Conservation (phyloP, 129 eudicot genomes). For the Helichrysum umbraculigerum region DNA sequence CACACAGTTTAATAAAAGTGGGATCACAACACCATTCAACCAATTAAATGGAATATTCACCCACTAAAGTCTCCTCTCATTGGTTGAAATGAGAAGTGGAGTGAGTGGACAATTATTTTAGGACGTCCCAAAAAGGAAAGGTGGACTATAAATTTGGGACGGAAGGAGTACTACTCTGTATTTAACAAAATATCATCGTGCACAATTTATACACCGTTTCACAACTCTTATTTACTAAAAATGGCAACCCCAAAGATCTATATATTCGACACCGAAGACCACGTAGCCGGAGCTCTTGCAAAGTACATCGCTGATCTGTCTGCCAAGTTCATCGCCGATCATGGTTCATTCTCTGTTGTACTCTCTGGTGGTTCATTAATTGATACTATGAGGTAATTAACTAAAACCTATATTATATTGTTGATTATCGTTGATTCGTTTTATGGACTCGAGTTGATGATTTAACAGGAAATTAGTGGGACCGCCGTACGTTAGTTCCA, state of each 20-base stretch:
- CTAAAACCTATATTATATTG: constrained; percentile 20
- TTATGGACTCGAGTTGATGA: background rate
- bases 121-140: too few species aligned
- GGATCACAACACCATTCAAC: too few species aligned
- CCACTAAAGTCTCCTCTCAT: too few species aligned
- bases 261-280: constrained; percentile 56
- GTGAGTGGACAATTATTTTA: too few species aligned
- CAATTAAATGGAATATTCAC: too few species aligned
- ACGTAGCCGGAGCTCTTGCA: constrained; percentile 64
- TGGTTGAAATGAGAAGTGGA: too few species aligned
- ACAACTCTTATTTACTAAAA: background rate
- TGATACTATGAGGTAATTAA: constrained; percentile 52
- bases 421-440: constrained; percentile 25
- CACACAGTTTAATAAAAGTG: too few species aligned
- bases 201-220: background rate
- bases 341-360: constrained; percentile 73
- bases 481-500: constrained; percentile 43
- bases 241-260: constrained; percentile 28
- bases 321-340: constrained; percentile 37
- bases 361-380: constrained; percentile 83
- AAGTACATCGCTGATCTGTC: constrained; percentile 57
- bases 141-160: too few species aligned
- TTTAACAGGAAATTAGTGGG: constrained; percentile 47
- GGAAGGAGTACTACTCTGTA: too few species aligned
- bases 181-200: too few species aligned